A percentile compares a stretch with the other conserved stretches of the same genome.
These are phyloP conservation scores for Candida methanosorbosa DNA, from an alignment of 805 yeast genomes.

Conservation along the genomic window DNA sequence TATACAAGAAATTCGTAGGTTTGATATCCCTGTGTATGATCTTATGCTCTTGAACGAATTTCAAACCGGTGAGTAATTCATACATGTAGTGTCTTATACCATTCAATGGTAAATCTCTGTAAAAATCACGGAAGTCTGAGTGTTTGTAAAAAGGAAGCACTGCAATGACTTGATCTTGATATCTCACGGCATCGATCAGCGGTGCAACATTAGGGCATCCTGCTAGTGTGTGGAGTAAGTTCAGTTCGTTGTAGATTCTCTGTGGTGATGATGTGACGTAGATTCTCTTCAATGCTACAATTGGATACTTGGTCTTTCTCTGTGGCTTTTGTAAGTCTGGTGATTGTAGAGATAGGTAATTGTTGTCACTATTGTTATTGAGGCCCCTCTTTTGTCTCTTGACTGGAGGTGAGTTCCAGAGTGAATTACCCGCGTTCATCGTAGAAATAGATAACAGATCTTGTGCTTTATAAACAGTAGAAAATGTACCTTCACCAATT, in stretches of 20 bases:
- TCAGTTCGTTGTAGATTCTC: constrained; percentile 82
- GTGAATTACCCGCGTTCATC: constrained; percentile 13
- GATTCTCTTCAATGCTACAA: constrained; percentile 85
- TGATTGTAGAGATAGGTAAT: too few species aligned
- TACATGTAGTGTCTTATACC: constrained; percentile 78
- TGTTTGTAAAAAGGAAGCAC: constrained; percentile 88
- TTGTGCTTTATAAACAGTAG: constrained; percentile 59
- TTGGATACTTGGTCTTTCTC: constrained; percentile 25
- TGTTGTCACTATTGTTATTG: too few species aligned
- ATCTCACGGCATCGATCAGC: constrained; percentile 75
- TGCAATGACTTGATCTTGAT: constrained; percentile 88
- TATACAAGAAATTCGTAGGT: constrained; percentile 62
- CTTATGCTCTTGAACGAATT: constrained; percentile 66
- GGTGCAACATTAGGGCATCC: constrained; percentile 80
- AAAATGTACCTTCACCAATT: constrained; percentile 81
- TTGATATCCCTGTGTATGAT: constrained; percentile 92
- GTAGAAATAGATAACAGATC: constrained; percentile 21
- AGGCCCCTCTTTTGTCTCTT: constrained; percentile 9
- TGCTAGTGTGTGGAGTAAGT: constrained; percentile 58
- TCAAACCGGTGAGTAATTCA: constrained; percentile 70
- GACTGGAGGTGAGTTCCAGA: constrained; percentile 22
- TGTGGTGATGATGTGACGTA: constrained; percentile 94
- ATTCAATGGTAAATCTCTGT: constrained; percentile 64
- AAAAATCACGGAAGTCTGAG: constrained; percentile 82
- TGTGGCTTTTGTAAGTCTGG: constrained; percentile 4